Evolutionary conservation across 441 rosid genomes (phyloP).

Genomic region (Erodium trifolium): DNA sequence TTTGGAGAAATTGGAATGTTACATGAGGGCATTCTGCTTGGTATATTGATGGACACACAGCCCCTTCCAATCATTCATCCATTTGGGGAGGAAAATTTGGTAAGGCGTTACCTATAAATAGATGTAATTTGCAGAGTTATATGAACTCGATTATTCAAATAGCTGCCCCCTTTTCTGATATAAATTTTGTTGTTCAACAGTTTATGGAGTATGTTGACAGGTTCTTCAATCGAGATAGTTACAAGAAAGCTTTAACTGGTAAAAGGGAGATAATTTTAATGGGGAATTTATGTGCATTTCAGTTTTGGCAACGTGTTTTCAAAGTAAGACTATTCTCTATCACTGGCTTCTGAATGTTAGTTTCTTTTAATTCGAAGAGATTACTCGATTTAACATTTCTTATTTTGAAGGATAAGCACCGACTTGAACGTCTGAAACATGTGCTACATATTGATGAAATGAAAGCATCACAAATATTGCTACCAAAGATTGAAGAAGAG

Average conservation of each 20-base stretch:
- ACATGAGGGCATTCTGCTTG: constrained; percentile 82
- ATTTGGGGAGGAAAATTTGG: constrained; percentile 72
- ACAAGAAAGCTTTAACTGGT: constrained; percentile 38
- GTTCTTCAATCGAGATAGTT: constrained; percentile 44
- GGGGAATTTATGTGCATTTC: constrained; percentile 71
- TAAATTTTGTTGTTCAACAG: constrained; percentile 32
- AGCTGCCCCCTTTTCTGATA: constrained; percentile 15
- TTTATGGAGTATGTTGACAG: constrained; percentile 43
- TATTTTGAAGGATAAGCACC: constrained; percentile 63
- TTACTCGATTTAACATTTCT: constrained; percentile 16
- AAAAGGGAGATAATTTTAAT: constrained; percentile 51
- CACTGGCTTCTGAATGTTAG: constrained; percentile 9
- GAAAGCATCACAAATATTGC: constrained; percentile 29
- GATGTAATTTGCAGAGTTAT: constrained; percentile 17
- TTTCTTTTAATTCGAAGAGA: no score
- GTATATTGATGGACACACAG: constrained; percentile 69
- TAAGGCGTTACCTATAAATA: constrained; percentile 26
- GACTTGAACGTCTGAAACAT: constrained; percentile 54
- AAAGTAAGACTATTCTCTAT: constrained; percentile 38
- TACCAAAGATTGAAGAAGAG: constrained; percentile 65
- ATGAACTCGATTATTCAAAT: constrained; percentile 16
- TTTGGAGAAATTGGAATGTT: constrained; percentile 78
- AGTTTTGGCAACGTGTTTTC: constrained; percentile 82
- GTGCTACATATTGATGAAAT: constrained; percentile 32
- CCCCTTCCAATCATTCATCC: constrained; percentile 80